phyloP scores from a whole-genome alignment of 2,329 filamentous ascomycete species.

The Pseudocercospora cruenta region DNA sequence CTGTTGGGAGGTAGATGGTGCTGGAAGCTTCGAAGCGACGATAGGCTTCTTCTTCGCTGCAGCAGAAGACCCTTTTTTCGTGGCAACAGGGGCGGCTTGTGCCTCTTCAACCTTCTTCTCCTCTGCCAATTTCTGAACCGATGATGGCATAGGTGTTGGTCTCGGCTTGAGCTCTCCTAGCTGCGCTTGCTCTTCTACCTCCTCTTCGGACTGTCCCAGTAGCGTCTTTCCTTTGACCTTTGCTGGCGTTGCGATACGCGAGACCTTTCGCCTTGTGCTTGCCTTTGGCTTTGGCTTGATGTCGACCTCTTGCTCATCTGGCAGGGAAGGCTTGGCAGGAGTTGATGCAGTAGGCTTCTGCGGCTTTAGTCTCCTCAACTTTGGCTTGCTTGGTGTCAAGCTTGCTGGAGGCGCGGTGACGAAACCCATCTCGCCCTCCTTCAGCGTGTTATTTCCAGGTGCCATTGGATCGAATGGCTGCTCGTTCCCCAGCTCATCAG shows the following conservation, averaged over 20 bases:
- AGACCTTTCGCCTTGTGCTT: slow-evolving; percentile 31
- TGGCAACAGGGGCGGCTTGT: background rate
- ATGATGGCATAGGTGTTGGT: slow-evolving; percentile 8
- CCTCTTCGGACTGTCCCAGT: background rate
- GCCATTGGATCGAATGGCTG: slow-evolving; percentile 4
- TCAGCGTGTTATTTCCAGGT: background rate
- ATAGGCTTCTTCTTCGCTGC: slow-evolving; percentile 20
- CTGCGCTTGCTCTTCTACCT: background rate
- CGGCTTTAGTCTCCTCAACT: slow-evolving; percentile 32
- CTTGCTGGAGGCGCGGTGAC: slow-evolving; percentile 25
- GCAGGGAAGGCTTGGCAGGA: slow-evolving; percentile 17
- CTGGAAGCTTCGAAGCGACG: slow-evolving; percentile 29
- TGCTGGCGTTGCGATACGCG: slow-evolving; percentile 41
- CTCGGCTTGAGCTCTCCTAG: slow-evolving; percentile 4
- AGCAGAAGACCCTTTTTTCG: slow-evolving; percentile 3
- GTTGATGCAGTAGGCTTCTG: slow-evolving; percentile 29
- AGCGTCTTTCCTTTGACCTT: slow-evolving; percentile 25
- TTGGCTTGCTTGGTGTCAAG: slow-evolving; percentile 37
- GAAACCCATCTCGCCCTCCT: slow-evolving; percentile 8
- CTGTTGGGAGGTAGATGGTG: slow-evolving; percentile 21
- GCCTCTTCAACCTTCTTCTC: slow-evolving; percentile 1
- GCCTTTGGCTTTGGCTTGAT: slow-evolving; percentile 1
- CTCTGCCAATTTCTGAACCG: background rate
- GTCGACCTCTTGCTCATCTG: slow-evolving; percentile 8
- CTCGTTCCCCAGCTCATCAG: slow-evolving; percentile 26